Base-by-base conservation (phyloP, 495 filamentous ascomycete genomes). In the Evernia prunastri region DNA sequence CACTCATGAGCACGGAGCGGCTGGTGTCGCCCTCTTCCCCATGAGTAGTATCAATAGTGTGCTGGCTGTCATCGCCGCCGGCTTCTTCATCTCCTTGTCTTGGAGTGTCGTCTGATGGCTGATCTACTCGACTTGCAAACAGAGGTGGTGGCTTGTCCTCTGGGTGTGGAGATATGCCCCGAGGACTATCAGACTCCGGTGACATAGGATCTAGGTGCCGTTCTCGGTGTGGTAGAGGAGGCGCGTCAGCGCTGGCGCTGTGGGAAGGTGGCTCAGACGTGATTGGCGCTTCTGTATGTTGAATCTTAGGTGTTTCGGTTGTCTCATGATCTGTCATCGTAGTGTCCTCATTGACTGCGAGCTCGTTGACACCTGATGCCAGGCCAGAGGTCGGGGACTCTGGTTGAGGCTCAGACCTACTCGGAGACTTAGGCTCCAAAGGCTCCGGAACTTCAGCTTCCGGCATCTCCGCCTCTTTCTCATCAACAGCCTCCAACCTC, bases 71-170 rank as follows among this genome's bases (percentile, higher is more conserved):
- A 12, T 64, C 63, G 54, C 70, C 69, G 58, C 53, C 61, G 27
- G 35, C 61, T 47, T 75, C 68, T 25, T 70, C 70, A 57, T 66
- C 58, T 58, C 66, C 49, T 17, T 69, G 59, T 35, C 61, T 33
- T 56, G 67, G 53, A n/a, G 58, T 31, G 23, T 69, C 29, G 59
- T 75, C 61, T 10, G 69, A 23, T 7, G 71, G 64, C 37, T 37
- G 45, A 47, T 69, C 40, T 40, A 66, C 42, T 33, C 67, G 64
- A 49, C 66, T 42, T 33, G 72, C 57, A 72, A 90, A 90, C 15
- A 92, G 74, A 31, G 88, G 87, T 3, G 86, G 78, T 0, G 88
- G 89, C 33, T 83, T 84, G 64, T 89, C 88, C 56, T 89, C 86
- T 5, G 86, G 76, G 56, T 83, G 80, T 11, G 83, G 77, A 13